phyloP scores from a whole-genome alignment of 2,329 filamentous ascomycete genomes.

The Aspergillus nomiae region DNA sequence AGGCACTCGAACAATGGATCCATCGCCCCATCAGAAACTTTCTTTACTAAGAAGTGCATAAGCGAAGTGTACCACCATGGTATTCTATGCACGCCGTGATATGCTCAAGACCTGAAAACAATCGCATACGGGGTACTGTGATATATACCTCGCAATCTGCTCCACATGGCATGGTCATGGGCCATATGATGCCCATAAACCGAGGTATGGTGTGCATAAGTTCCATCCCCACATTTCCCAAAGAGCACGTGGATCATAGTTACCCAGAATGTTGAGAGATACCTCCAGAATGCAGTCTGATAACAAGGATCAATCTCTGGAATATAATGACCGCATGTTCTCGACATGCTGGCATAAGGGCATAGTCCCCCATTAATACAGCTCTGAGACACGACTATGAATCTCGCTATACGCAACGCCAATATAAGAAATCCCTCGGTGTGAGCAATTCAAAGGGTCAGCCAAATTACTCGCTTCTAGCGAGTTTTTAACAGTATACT shows the following conservation, averaged over 20 bases:
- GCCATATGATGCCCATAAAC: background rate
- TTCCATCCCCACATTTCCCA: background rate
- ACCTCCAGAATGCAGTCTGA: background rate
- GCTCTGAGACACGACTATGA: background rate
- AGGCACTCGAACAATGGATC: background rate
- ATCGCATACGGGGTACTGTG: background rate
- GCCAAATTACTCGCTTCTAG: no score
- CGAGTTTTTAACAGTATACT: no score
- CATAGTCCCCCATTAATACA: background rate
- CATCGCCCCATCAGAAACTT: background rate
- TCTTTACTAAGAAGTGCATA: background rate
- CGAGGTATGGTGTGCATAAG: background rate
- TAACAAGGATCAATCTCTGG: background rate
- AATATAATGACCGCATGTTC: background rate
- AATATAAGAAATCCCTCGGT: no score
- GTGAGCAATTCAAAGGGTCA: no score
- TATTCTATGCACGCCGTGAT: background rate
- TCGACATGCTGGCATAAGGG: background rate
- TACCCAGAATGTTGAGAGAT: background rate
- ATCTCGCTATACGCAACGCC: no score
- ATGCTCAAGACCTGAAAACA: background rate
- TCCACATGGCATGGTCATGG: background rate
- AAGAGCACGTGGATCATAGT: background rate
- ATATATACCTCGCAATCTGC: background rate
- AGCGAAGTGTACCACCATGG: background rate